Base-by-base conservation (phyloP, 768 basidiomycete species). In the Gymnopilus dilepis region DNA sequence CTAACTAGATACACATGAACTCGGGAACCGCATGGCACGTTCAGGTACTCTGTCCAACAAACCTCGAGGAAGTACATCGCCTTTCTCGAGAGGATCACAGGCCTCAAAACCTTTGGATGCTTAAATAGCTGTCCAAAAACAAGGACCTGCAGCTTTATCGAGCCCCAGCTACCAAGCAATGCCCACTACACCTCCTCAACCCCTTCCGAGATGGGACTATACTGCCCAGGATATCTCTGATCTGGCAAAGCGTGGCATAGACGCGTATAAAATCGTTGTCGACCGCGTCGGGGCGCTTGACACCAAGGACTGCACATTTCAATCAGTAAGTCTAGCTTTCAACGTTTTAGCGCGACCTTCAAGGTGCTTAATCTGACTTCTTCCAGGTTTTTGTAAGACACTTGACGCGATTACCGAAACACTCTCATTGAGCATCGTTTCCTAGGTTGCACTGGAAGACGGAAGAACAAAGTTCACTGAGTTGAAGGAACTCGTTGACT, bases 381-480 rank as follows among this genome's bases (percentile, higher is more conserved):
- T 17, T 7, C 1, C 38, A 92, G 90, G 90, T 92, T 21, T 91
- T 91, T 69, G 90, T 93, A 76, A 79, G 89, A 11, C 19, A 34
- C 19, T 8, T 19, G 84, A 12, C 13, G 40, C 40, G 15, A 11
- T 17, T 22, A n/a, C 11, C 5, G 40, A 69, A 17, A 37, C 61
- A 48, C 45, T 45, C 53, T 13, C 42, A n/a, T 11, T 31, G 13
- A 34, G 34, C 45, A 60, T 58, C 61, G n/a, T n/a, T n/a, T n/a
- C n/a, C n/a, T n/a, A 92, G 90, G 67, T 81, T 21, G 76, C 81
- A 12, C 84, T 94, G 17, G 84, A 87, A 1, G 68, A 80, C 24
- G 84, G 81, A 13, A 88, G 91, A 51, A 82, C 87, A 19, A 70
- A 78, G 13, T 76, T 87, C 24, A 82, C 86, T 42, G 61, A 71